A percentile compares a stretch with the other conserved stretches of the same genome.
phyloP scores from a whole-genome alignment of 2,329 filamentous ascomycete species.

The Apiospora pterosperma region DNA sequence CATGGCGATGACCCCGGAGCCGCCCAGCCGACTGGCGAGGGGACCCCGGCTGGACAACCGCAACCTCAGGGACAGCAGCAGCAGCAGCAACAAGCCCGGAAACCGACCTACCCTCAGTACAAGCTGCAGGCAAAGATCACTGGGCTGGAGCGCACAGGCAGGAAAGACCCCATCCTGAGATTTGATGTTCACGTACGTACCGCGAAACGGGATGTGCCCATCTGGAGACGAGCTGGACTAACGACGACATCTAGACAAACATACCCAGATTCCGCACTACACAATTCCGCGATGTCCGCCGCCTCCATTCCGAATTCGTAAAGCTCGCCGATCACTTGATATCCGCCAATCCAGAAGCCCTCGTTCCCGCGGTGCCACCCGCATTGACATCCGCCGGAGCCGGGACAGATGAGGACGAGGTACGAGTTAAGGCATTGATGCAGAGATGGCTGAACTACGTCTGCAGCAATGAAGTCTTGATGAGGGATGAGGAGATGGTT shows the following conservation, averaged over 20 bases:
- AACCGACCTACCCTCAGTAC: slow-evolving; percentile 63
- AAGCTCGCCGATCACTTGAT: slow-evolving; percentile 96
- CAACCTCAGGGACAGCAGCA: slow-evolving; percentile 18
- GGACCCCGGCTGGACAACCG: slow-evolving; percentile 16
- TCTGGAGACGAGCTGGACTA: neutral
- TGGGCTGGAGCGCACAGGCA: slow-evolving; percentile 84
- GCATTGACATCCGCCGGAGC: slow-evolving; percentile 90
- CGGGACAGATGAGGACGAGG: slow-evolving; percentile 94
- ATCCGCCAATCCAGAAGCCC: slow-evolving; percentile 92
- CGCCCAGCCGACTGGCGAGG: slow-evolving; percentile 15
- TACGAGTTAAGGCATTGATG: slow-evolving; percentile 80
- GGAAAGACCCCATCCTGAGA: slow-evolving; percentile 90
- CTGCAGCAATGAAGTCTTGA: slow-evolving; percentile 86
- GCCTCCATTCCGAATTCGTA: slow-evolving; percentile 90
- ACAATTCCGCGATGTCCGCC: slow-evolving; percentile 94
- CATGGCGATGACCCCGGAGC: neutral
- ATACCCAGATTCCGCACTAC: slow-evolving; percentile 97
- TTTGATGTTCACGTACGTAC: slow-evolving; percentile 91
- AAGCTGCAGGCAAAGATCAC: slow-evolving; percentile 95
- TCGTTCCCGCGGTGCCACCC: slow-evolving; percentile 93
- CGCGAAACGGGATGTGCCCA: neutral
- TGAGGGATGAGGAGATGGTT: slow-evolving; percentile 94
- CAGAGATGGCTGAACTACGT: slow-evolving; percentile 96
- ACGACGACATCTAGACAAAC: slow-evolving; percentile 67
- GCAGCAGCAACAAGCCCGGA: slow-evolving; percentile 50